Conservation (phyloP, 805 yeast species). For the Pichia californica region DNA sequence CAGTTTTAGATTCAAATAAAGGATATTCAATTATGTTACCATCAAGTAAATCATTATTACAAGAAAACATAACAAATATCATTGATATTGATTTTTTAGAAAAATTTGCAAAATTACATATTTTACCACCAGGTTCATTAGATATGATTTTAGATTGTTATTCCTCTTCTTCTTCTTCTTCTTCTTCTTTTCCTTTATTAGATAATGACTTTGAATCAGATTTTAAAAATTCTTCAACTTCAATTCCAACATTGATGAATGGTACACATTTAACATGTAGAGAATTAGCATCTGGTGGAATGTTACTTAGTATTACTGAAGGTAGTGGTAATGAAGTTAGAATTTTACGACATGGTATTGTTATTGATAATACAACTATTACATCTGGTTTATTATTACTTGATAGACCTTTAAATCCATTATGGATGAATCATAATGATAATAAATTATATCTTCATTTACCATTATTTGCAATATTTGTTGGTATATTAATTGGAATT, state of each 20-base stretch:
- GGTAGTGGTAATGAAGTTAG: constrained; percentile 54
- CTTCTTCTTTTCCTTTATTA: too few relatives aligned
- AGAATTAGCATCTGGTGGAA: constrained; percentile 31
- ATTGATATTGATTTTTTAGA: constrained; percentile 32
- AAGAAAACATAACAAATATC: constrained; percentile 43
- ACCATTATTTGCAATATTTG: constrained; percentile 60
- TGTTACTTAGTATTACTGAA: constrained; percentile 36
- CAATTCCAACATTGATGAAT: constrained; percentile 38
- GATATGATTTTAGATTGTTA: constrained; percentile 40
- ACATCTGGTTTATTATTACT: constrained; percentile 52
- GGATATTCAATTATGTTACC: constrained; percentile 70
- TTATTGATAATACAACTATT: constrained; percentile 19
- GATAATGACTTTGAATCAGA: not conserved
- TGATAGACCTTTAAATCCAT: constrained; percentile 60
- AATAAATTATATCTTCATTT: constrained; percentile 50
- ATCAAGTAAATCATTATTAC: constrained; percentile 45
- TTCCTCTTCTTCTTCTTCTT: too few relatives aligned
- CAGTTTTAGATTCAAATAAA: constrained; percentile 34
- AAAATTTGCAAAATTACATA: constrained; percentile 59
- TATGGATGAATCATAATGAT: constrained; percentile 46
- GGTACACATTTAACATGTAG: constrained; percentile 41
- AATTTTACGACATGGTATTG: constrained; percentile 59
- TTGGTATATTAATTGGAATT: constrained; percentile 62
- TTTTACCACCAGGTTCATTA: constrained; percentile 54
- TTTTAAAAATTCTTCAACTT: not conserved